Conservation (phyloP, 768 basidiomycete species). For the Lanmaoa pseudosensibilis region DNA sequence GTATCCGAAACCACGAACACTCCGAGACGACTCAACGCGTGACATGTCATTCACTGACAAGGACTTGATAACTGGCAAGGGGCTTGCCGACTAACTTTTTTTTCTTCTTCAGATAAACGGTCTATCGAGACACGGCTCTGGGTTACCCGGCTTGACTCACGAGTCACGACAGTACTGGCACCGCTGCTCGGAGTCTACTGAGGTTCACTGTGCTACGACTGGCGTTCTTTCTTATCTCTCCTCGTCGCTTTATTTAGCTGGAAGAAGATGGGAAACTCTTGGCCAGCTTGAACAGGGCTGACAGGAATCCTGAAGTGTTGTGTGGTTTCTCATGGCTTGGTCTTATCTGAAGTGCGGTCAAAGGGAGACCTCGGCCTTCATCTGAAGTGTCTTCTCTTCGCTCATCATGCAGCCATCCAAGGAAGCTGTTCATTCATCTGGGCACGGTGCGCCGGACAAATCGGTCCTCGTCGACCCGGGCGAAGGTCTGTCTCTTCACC, state of each 20-base stretch:
- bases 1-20: constrained; percentile 3
- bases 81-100: background rate
- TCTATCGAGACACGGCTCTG: background rate
- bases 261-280: background rate
- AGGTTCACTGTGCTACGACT: background rate
- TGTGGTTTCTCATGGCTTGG: background rate
- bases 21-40: background rate
- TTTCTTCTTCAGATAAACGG: background rate
- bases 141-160: background rate
- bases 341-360: background rate
- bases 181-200: background rate
- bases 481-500: constrained; percentile 41
- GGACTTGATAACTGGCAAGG: background rate
- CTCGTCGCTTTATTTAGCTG: constrained; percentile 4
- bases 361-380: background rate
- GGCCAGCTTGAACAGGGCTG: background rate
- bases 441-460: background rate
- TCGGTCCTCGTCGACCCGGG: constrained; percentile 36
- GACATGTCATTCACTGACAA: background rate
- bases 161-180: too few species aligned
- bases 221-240: background rate
- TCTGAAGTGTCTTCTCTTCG: background rate
- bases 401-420: background rate
- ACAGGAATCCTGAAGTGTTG: background rate
- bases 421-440: background rate